Percentiles rank a stretch among this genome's conserved stretches.
phyloP scores from a whole-genome alignment of 1,139 yeast species.

The Hansenula sp. region DNA sequence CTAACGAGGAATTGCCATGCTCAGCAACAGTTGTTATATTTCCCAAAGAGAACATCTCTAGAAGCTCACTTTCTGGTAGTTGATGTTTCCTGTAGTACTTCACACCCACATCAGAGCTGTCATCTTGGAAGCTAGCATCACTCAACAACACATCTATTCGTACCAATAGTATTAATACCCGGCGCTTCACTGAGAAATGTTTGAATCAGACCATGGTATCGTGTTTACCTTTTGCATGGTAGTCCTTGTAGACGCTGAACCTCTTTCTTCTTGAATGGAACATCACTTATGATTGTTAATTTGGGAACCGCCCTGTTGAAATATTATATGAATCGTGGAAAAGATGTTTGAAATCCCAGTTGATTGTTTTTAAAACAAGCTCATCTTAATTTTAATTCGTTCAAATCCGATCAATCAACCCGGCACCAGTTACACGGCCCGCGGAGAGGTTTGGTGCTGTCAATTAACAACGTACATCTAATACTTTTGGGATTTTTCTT shows the following conservation, averaged over 20 bases:
- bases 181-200: background rate
- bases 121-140: conserved; percentile 10
- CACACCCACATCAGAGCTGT: conserved; percentile 2
- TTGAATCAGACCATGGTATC: background rate
- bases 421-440: background rate
- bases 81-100: background rate
- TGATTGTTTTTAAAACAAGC: too few species aligned
- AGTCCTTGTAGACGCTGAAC: conserved; percentile 11
- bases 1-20: background rate
- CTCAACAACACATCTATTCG: conserved; percentile 8
- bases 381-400: too few species aligned
- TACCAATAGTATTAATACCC: background rate
- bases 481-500: too few species aligned
- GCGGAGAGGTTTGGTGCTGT: background rate
- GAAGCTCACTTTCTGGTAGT: background rate
- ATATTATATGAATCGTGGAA: too few species aligned
- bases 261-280: conserved; percentile 15
- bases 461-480: too few species aligned
- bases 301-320: too few species aligned
- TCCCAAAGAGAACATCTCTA: background rate
- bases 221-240: conserved; percentile 4
- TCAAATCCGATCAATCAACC: too few species aligned
- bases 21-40: conserved; percentile 1
- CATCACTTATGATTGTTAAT: conserved; percentile 6
- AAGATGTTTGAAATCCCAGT: too few species aligned